Percentiles rank a stretch among this genome's conserved stretches.
These are phyloP conservation scores for Amniculicola lignicola DNA, from an alignment of 495 filamentous ascomycete genomes.

Conservation along the genomic window DNA sequence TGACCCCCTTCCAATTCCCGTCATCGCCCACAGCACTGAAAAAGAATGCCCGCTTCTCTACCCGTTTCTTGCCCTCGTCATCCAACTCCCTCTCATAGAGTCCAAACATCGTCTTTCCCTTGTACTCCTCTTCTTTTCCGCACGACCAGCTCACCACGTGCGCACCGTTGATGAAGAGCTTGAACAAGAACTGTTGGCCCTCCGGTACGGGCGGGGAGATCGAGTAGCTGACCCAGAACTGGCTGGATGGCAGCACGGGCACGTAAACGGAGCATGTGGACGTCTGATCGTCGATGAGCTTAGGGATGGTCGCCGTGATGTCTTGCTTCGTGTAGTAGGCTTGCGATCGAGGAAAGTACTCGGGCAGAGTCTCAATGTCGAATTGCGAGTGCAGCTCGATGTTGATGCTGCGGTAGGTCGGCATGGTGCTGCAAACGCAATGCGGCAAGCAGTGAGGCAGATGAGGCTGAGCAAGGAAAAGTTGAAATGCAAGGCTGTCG, in stretches of 20 bases:
- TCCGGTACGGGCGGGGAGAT: constrained; percentile 40
- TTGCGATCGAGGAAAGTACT: constrained; percentile 16
- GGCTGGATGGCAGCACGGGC: constrained; percentile 36
- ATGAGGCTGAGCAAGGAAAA: too few relatives aligned
- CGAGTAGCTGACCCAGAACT: constrained; percentile 45
- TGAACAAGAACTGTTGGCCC: constrained; percentile 44
- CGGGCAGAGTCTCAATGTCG: constrained; percentile 29
- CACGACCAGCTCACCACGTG: constrained; percentile 44
- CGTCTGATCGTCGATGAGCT: constrained; percentile 2
- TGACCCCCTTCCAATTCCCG: constrained; percentile 12
- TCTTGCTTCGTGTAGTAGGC: not conserved
- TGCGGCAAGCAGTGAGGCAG: too few relatives aligned
- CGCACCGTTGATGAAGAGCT: constrained; percentile 42
- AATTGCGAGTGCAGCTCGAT: constrained; percentile 34
- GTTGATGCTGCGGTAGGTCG: constrained; percentile 30
- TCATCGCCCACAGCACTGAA: constrained; percentile 23
- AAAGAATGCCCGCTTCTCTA: constrained; percentile 41
- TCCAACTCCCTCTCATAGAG: constrained; percentile 32
- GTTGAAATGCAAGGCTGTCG: too few relatives aligned
- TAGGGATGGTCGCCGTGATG: not conserved
- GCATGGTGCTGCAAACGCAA: constrained; percentile 36
- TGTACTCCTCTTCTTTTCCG: constrained; percentile 40
- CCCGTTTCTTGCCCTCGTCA: constrained; percentile 22
- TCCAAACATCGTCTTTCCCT: constrained; percentile 45
- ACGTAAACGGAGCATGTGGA: constrained; percentile 38